These are phyloP conservation scores for Didymella lethalis DNA, from an alignment of 2,329 filamentous ascomycete genomes.

Conservation along the genomic window DNA sequence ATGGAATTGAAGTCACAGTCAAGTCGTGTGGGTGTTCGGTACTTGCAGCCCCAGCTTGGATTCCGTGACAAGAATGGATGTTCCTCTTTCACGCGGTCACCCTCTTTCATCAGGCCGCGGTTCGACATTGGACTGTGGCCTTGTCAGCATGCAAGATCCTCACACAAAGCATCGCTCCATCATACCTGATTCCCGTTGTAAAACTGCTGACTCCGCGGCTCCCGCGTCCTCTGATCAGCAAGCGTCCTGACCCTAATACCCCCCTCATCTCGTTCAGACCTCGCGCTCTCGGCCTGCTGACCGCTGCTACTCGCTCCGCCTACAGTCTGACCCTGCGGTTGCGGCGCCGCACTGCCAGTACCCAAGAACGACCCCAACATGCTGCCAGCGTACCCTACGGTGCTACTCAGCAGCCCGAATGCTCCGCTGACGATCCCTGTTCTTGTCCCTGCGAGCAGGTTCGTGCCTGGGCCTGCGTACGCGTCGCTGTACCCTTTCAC, in stretches of 20 bases:
- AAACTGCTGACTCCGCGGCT: slow-evolving; percentile 68
- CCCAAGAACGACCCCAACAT: slow-evolving; percentile 44
- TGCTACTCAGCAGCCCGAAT: slow-evolving; percentile 46
- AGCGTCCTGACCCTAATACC: slow-evolving; percentile 54
- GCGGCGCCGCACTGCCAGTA: slow-evolving; percentile 16
- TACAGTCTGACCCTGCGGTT: slow-evolving; percentile 22
- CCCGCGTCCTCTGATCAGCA: slow-evolving; percentile 59
- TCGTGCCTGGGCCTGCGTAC: slow-evolving; percentile 56
- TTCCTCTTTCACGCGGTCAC: not conserved
- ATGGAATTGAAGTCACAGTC: too few relatives aligned
- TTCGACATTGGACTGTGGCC: slow-evolving; percentile 10
- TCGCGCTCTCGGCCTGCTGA: slow-evolving; percentile 20
- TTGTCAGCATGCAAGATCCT: not conserved
- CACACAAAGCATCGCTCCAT: accelerated
- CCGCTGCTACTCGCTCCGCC: slow-evolving; percentile 20
- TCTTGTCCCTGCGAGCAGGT: slow-evolving; percentile 38
- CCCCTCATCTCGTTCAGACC: slow-evolving; percentile 23
- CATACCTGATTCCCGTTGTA: slow-evolving; percentile 91
- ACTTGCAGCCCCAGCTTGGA: too few relatives aligned
- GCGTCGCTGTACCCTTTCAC: slow-evolving; percentile 68
- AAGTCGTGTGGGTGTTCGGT: too few relatives aligned
- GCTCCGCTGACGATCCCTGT: slow-evolving; percentile 47
- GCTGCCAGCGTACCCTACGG: slow-evolving; percentile 45
- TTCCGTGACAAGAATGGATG: not conserved
- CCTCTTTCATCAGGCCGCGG: slow-evolving; percentile 10